Percentiles rank a stretch among this genome's conserved stretches.
Conservation (phyloP, 805 yeast genomes). For the Sugiyamaella qingdaonensis region DNA sequence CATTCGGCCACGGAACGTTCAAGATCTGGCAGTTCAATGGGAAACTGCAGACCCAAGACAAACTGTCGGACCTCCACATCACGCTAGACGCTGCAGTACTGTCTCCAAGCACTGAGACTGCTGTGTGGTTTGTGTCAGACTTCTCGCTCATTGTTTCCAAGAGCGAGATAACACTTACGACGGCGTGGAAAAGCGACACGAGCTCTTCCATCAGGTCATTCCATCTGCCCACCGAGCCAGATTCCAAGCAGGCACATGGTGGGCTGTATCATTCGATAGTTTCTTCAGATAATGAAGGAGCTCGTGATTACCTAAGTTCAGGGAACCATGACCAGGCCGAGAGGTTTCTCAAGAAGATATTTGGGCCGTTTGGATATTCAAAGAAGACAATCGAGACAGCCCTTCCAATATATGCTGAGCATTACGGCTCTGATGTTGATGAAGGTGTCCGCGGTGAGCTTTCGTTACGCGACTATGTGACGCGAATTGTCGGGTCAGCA, state of each 20-base stretch:
- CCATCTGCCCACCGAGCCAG: slow-evolving; percentile 1
- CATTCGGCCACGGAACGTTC: slow-evolving; percentile 42
- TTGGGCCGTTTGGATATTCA: slow-evolving; percentile 49
- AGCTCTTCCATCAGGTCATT: slow-evolving; percentile 41
- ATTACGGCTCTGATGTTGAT: slow-evolving; percentile 33
- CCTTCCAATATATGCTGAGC: slow-evolving; percentile 46
- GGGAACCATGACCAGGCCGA: slow-evolving; percentile 22
- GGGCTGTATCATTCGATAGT: slow-evolving; percentile 2
- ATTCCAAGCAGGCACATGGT: background rate
- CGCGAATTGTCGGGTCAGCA: slow-evolving; percentile 32
- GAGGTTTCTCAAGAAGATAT: slow-evolving; percentile 41
- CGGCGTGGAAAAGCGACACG: slow-evolving; percentile 63
- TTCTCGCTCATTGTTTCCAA: slow-evolving; percentile 31
- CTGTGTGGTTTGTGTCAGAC: slow-evolving; percentile 49
- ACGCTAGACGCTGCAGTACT: slow-evolving; percentile 28
- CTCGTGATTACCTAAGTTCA: background rate
- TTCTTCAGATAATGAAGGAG: background rate
- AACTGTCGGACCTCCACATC: slow-evolving; percentile 29
- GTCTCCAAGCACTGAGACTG: slow-evolving; percentile 33
- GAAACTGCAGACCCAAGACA: slow-evolving; percentile 13
- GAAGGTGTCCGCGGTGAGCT: slow-evolving; percentile 24
- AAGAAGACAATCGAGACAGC: slow-evolving; percentile 49
- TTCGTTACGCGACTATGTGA: slow-evolving; percentile 35
- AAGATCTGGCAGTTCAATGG: slow-evolving; percentile 36
- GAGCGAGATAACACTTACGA: slow-evolving; percentile 34